Percentiles rank a stretch among this genome's conserved stretches.
phyloP scores from a whole-genome alignment of 768 basidiomycete genomes.

The Rhizopogon vesiculosus region DNA sequence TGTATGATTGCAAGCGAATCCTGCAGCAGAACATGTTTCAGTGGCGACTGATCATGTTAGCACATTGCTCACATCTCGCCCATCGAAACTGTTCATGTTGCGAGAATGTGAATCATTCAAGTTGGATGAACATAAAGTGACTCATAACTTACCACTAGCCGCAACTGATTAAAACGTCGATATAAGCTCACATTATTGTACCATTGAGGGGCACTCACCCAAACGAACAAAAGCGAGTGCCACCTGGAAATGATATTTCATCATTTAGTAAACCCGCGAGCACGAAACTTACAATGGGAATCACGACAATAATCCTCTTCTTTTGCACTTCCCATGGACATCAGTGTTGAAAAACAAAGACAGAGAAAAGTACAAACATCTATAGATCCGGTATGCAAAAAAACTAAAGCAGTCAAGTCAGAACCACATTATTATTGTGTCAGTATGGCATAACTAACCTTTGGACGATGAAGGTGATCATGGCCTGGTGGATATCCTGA shows the following conservation, averaged over 20 bases:
- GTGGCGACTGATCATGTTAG: not conserved
- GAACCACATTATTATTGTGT: not conserved
- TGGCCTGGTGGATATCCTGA: conserved; percentile 11
- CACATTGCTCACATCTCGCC: conserved; percentile 14
- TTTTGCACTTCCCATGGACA: conserved; percentile 8
- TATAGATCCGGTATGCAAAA: conserved; percentile 21
- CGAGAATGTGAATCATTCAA: not conserved
- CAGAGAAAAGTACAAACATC: conserved; percentile 3
- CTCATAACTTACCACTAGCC: conserved; percentile 12
- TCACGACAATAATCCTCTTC: conserved; percentile 8
- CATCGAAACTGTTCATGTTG: conserved; percentile 15
- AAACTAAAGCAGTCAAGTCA: conserved; percentile 10
- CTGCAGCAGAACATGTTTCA: conserved; percentile 1
- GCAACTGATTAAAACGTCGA: conserved; percentile 5
- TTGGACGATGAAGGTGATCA: conserved; percentile 21
- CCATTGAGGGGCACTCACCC: conserved; percentile 3
- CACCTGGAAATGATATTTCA: conserved; percentile 3
- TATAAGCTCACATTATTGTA: not conserved
- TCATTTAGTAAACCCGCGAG: not conserved
- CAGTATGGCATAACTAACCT: not conserved
- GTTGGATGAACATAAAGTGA: not conserved
- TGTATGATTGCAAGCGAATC: conserved; percentile 9
- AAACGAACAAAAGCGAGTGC: conserved; percentile 13
- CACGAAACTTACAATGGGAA: conserved; percentile 10
- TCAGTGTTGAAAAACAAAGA: not conserved